phyloP scores from a whole-genome alignment of 208 protist species.

The Wallacemonas sp. region DNA sequence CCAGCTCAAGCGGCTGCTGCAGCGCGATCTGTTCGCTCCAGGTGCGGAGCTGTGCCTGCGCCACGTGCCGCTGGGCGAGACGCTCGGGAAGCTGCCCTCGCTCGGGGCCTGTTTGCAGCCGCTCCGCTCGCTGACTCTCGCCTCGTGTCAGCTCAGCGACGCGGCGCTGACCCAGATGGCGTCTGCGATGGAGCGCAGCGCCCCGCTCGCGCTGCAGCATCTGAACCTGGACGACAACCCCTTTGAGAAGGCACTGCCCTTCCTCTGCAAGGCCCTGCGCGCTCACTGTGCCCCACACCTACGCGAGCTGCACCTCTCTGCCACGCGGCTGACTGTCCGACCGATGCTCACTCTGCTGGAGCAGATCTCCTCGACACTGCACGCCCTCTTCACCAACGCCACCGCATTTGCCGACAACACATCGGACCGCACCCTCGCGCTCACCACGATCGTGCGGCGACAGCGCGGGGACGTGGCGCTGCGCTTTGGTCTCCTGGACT shows the following conservation, averaged over 20 bases:
- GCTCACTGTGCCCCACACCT: slow-evolving; percentile 46
- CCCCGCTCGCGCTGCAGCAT: slow-evolving; percentile 40
- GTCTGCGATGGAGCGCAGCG: slow-evolving; percentile 28
- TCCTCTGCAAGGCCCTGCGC: slow-evolving; percentile 67
- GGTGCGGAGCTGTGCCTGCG: slow-evolving; percentile 15
- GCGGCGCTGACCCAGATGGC: slow-evolving; percentile 47
- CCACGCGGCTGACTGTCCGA: slow-evolving; percentile 53
- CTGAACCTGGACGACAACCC: slow-evolving; percentile 49
- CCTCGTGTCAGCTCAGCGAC: slow-evolving; percentile 37
- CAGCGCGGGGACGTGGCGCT: slow-evolving; percentile 25
- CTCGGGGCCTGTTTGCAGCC: slow-evolving; percentile 19
- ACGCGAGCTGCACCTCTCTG: slow-evolving; percentile 48
- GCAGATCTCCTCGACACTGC: slow-evolving; percentile 46
- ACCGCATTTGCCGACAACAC: slow-evolving; percentile 48
- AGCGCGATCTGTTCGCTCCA: slow-evolving; percentile 16
- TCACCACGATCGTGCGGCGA: slow-evolving; percentile 49
- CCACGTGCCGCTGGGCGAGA: slow-evolving; percentile 20
- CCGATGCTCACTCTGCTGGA: slow-evolving; percentile 59
- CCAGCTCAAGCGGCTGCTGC: slow-evolving; percentile 31
- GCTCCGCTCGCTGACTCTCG: slow-evolving; percentile 42
- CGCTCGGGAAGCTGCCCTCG: slow-evolving; percentile 30
- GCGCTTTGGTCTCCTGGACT: slow-evolving; percentile 27
- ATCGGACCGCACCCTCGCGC: slow-evolving; percentile 34
- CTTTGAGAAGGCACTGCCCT: slow-evolving; percentile 46
- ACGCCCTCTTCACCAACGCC: slow-evolving; percentile 41